These are phyloP conservation scores for Penicillium alfredii DNA, from an alignment of 495 filamentous ascomycete genomes.

Conservation along the genomic window DNA sequence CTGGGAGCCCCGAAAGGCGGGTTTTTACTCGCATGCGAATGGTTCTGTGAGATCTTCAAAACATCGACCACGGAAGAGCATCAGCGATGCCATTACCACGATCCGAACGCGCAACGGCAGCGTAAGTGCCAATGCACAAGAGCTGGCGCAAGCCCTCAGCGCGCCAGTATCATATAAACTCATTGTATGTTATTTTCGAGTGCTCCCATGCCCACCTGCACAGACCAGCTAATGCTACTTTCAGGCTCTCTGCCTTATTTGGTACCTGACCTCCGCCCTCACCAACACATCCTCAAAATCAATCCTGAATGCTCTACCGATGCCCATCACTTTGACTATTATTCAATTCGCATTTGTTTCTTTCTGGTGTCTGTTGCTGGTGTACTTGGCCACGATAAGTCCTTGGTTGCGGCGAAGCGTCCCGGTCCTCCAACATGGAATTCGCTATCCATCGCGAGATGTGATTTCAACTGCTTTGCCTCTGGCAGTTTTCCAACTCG, in stretches of 20 bases:
- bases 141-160: slow-evolving; percentile 83
- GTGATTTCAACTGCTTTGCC: slow-evolving; percentile 84
- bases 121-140: slow-evolving; percentile 85
- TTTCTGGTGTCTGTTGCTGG: slow-evolving; percentile 75
- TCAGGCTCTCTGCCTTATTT: slow-evolving; percentile 76
- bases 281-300: slow-evolving; percentile 98
- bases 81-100: slow-evolving; percentile 76
- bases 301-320: slow-evolving; percentile 88
- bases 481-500: slow-evolving; percentile 86
- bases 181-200: slow-evolving; percentile 54
- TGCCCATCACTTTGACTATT: slow-evolving; percentile 87
- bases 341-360: slow-evolving; percentile 94
- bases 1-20: slow-evolving; percentile 36
- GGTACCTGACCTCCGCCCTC: slow-evolving; percentile 91
- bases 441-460: slow-evolving; percentile 74
- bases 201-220: not conserved
- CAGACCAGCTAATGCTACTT: not conserved
- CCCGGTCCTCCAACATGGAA: slow-evolving; percentile 74
- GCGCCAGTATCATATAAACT: slow-evolving; percentile 85
- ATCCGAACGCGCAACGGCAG: slow-evolving; percentile 73
- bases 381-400: slow-evolving; percentile 63
- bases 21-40: slow-evolving; percentile 29
- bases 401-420: slow-evolving; percentile 60
- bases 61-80: slow-evolving; percentile 72
- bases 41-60: slow-evolving; percentile 45